Conservation (phyloP, 1,284 basidiomycete species). For the Phlebopus sp. region DNA sequence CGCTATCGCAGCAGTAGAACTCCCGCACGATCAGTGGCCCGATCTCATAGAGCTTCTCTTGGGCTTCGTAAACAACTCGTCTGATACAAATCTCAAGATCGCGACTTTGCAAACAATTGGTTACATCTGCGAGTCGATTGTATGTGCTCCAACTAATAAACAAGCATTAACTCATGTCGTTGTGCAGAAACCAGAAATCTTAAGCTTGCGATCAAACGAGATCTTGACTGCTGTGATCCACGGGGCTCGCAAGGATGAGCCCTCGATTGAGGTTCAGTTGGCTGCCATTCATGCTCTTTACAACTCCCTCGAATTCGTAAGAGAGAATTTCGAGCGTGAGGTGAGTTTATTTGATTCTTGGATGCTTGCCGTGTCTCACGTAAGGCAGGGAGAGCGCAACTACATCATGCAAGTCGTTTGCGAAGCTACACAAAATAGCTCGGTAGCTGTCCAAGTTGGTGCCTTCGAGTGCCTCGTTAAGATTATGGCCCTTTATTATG, state of each 20-base stretch:
- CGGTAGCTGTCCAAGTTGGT: slow-evolving; percentile 82
- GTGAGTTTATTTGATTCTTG: slow-evolving; percentile 41
- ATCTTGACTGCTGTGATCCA: slow-evolving; percentile 99
- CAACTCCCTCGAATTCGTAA: slow-evolving; percentile 97
- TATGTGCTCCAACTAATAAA: slow-evolving; percentile 44
- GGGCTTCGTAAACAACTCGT: slow-evolving; percentile 79
- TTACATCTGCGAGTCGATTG: slow-evolving; percentile 95
- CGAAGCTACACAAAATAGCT: slow-evolving; percentile 90
- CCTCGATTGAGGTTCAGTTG: slow-evolving; percentile 90
- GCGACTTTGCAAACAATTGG: slow-evolving; percentile 94
- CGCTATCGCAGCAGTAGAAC: slow-evolving; percentile 91
- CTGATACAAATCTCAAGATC: slow-evolving; percentile 80
- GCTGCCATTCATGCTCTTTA: slow-evolving; percentile 91
- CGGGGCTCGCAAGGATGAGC: slow-evolving; percentile 95
- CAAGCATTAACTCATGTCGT: slow-evolving; percentile 14
- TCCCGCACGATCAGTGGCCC: slow-evolving; percentile 86
- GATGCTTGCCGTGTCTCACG: slow-evolving; percentile 6
- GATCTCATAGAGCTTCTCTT: slow-evolving; percentile 89
- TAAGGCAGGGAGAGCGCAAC: slow-evolving; percentile 87
- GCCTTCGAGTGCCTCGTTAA: slow-evolving; percentile 95
- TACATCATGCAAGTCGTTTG: slow-evolving; percentile 99
- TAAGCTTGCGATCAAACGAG: slow-evolving; percentile 90
- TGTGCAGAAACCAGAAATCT: slow-evolving; percentile 82
- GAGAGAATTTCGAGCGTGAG: slow-evolving; percentile 97
- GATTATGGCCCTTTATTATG: slow-evolving; percentile 98